Conservation (phyloP, 2,329 filamentous ascomycete species). For the Claviceps maximensis region DNA sequence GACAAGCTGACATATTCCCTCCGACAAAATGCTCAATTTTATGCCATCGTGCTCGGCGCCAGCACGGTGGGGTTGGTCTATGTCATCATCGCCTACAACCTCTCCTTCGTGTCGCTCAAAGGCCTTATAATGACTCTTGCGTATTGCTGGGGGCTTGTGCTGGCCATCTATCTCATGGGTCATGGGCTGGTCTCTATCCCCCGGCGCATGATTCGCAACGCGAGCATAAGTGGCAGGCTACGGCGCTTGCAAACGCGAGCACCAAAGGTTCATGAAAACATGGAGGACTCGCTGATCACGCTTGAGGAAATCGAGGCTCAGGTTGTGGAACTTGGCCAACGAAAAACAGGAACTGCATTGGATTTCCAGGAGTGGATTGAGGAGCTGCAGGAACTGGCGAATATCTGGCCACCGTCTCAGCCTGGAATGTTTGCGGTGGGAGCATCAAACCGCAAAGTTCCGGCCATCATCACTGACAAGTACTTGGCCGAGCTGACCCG, state of each 20-base stretch:
- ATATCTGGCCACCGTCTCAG: slow-evolving; percentile 45
- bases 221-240: slow-evolving; percentile 61
- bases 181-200: slow-evolving; percentile 91
- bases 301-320: slow-evolving; percentile 73
- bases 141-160: slow-evolving; percentile 82
- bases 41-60: slow-evolving; percentile 62
- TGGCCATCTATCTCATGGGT: slow-evolving; percentile 96
- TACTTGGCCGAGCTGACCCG: slow-evolving; percentile 85
- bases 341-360: slow-evolving; percentile 64
- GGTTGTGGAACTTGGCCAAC: slow-evolving; percentile 62
- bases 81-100: slow-evolving; percentile 65
- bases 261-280: slow-evolving; percentile 70
- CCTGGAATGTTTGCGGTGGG: slow-evolving; percentile 30
- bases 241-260: slow-evolving; percentile 66
- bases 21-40: slow-evolving; percentile 77
- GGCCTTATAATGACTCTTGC: slow-evolving; percentile 81
- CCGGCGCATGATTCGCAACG: slow-evolving; percentile 63
- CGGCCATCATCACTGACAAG: slow-evolving; percentile 79
- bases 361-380: slow-evolving; percentile 92
- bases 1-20: slow-evolving; percentile 74
- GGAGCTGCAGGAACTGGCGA: slow-evolving; percentile 69
- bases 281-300: slow-evolving; percentile 70
- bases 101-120: slow-evolving; percentile 62
- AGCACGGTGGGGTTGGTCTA: slow-evolving; percentile 66
- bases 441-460: slow-evolving; percentile 39